These are phyloP conservation scores for Naganishia sp. DNA, from an alignment of 1,284 basidiomycete genomes.

Conservation along the genomic window DNA sequence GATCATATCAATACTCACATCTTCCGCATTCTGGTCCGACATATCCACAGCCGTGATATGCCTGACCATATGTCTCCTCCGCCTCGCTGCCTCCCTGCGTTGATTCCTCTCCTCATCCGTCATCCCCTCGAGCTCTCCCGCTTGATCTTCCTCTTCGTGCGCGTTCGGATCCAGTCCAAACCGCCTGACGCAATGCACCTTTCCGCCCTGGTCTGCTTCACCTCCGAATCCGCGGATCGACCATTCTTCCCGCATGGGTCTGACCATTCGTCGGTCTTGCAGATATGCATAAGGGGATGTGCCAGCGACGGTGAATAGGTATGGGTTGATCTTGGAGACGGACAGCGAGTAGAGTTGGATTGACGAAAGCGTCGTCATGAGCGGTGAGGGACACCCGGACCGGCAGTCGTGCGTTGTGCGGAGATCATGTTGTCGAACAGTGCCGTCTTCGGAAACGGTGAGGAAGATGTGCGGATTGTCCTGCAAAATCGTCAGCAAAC, in stretches of 20 bases:
- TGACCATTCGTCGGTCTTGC: conserved; percentile 79
- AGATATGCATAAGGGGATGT: conserved; percentile 69
- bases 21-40: conserved; percentile 72
- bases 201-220: conserved; percentile 38
- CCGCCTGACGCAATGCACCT: conserved; percentile 76
- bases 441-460: conserved; percentile 75
- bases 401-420: conserved; percentile 57
- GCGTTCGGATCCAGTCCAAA: conserved; percentile 62
- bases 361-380: conserved; percentile 47
- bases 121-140: conserved; percentile 18
- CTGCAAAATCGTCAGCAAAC: conserved; percentile 58
- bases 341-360: conserved; percentile 56
- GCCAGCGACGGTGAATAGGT: conserved; percentile 58
- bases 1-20: conserved; percentile 58
- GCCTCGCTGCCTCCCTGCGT: conserved; percentile 17
- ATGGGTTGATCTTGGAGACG: conserved; percentile 54
- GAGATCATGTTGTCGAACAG: conserved; percentile 84
- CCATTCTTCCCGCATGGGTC: conserved; percentile 68
- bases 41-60: conserved; percentile 80
- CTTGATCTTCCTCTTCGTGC: conserved; percentile 48
- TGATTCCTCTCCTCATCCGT: conserved; percentile 1
- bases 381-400: conserved; percentile 47
- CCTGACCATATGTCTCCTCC: conserved; percentile 49
- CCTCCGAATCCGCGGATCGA: conserved; percentile 33
- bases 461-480: conserved; percentile 80